Evolutionary conservation across 305 asterid genomes (phyloP).

Genomic region (Rubia occidens): DNA sequence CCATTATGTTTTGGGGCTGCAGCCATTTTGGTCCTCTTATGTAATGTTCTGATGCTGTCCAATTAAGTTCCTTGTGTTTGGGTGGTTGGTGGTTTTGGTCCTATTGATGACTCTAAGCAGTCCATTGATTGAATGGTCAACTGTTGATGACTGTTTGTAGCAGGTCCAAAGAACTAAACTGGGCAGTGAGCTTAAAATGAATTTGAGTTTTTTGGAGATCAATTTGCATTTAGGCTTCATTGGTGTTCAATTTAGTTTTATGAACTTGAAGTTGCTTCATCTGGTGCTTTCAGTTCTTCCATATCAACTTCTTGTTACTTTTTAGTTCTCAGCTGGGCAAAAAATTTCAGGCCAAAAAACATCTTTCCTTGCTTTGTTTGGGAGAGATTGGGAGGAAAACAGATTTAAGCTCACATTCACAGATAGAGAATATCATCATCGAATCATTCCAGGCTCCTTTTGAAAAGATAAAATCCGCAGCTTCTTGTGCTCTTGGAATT

Average conservation of each 20-base stretch:
- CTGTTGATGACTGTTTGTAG: too few species aligned
- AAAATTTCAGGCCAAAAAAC: constrained; percentile 68
- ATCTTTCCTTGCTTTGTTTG: constrained; percentile 86
- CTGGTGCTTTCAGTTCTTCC: background rate
- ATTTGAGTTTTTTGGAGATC: too few species aligned
- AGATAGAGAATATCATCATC: constrained; percentile 79
- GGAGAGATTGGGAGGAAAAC: constrained; percentile 99
- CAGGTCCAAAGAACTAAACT: too few species aligned
- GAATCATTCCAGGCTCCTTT: constrained; percentile 97
- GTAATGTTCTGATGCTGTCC: too few species aligned
- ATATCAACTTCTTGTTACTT: background rate
- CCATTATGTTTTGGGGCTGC: too few species aligned
- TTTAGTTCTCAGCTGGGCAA: constrained; percentile 1
- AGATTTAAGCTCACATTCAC: constrained; percentile 81
- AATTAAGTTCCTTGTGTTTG: too few species aligned
- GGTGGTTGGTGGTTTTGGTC: too few species aligned
- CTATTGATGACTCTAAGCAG: too few species aligned
- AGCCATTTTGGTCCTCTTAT: too few species aligned
- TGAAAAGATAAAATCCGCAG: constrained; percentile 98
- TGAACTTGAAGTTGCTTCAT: background rate
- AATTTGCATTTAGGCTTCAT: too few species aligned
- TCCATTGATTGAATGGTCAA: too few species aligned
- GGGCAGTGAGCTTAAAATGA: too few species aligned
- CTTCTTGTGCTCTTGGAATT: constrained; percentile 97
- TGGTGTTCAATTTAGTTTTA: background rate